Conservation (phyloP, 768 basidiomycete species). For the Fomitopsis pulvina region DNA sequence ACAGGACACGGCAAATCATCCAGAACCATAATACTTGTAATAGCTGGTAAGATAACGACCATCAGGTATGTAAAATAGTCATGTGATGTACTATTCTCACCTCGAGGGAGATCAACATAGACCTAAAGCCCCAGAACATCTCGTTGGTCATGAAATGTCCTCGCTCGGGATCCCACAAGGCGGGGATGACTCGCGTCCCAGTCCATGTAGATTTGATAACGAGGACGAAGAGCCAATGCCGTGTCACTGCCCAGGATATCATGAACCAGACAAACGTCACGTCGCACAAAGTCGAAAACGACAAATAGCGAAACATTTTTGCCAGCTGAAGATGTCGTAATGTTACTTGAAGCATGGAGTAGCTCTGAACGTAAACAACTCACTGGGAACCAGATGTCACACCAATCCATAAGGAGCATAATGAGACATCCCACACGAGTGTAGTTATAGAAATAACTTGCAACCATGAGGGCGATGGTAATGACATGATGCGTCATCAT, state of each 20-base stretch:
- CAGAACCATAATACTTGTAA: constrained; percentile 80
- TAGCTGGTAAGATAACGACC: constrained; percentile 32
- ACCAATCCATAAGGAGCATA: constrained; percentile 90
- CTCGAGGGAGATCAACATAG: constrained; percentile 54
- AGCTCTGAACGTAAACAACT: constrained; percentile 25
- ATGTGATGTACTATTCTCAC: no score
- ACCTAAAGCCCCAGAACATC: constrained; percentile 42
- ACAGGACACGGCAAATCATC: constrained; percentile 82
- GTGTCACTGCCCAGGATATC: constrained; percentile 84
- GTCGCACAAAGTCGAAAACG: constrained; percentile 58
- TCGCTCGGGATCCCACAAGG: constrained; percentile 50
- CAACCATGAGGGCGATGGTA: constrained; percentile 68
- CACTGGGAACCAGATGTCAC: constrained; percentile 89
- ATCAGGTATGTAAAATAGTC: neutral
- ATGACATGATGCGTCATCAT: constrained; percentile 97
- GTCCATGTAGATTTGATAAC: constrained; percentile 64
- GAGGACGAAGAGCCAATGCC: constrained; percentile 75
- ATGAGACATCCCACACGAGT: constrained; percentile 88
- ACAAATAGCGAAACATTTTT: constrained; percentile 91
- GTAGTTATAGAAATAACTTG: constrained; percentile 77
- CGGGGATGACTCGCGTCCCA: constrained; percentile 39
- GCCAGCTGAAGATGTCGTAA: constrained; percentile 49
- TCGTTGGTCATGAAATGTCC: constrained; percentile 50
- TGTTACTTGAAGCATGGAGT: neutral
- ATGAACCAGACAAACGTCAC: constrained; percentile 75